Evolutionary conservation across 2,329 filamentous ascomycete genomes (phyloP).

Genomic region (Microsporum canis): DNA sequence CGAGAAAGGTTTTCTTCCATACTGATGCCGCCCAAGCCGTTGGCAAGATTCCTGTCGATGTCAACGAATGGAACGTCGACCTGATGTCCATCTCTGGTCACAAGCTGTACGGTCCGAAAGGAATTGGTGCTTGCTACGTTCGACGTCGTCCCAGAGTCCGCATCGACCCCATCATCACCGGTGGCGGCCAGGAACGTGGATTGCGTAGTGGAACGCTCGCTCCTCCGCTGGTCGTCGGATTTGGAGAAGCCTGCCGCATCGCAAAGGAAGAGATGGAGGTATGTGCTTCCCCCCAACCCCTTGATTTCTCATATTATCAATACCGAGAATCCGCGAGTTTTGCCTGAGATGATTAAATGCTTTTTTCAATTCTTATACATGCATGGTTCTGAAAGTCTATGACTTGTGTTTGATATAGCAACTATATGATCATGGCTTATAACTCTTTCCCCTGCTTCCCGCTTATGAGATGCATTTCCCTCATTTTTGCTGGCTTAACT

Average conservation of each 20-base stretch:
- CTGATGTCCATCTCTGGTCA: slow-evolving; percentile 98
- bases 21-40: slow-evolving; percentile 93
- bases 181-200: slow-evolving; percentile 91
- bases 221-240: slow-evolving; percentile 77
- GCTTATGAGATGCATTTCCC: not conserved
- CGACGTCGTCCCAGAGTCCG: slow-evolving; percentile 85
- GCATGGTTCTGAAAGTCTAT: slow-evolving; percentile 66
- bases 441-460: slow-evolving; percentile 16
- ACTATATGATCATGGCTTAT: slow-evolving; percentile 44
- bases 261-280: slow-evolving; percentile 84
- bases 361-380: slow-evolving; percentile 60
- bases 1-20: slow-evolving; percentile 95
- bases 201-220: slow-evolving; percentile 88
- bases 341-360: slow-evolving; percentile 60
- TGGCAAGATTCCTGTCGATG: slow-evolving; percentile 94
- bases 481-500: not conserved
- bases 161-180: slow-evolving; percentile 89
- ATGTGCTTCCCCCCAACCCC: slow-evolving; percentile 34
- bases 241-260: slow-evolving; percentile 90
- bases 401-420: slow-evolving; percentile 54
- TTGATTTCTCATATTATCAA: not conserved
- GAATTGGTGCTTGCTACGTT: slow-evolving; percentile 91
- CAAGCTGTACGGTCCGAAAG: slow-evolving; percentile 98
- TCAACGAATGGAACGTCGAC: slow-evolving; percentile 96
- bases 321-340: slow-evolving; percentile 9